Base-by-base conservation (phyloP, 345 rosid species). In the Citrus australasica region DNA sequence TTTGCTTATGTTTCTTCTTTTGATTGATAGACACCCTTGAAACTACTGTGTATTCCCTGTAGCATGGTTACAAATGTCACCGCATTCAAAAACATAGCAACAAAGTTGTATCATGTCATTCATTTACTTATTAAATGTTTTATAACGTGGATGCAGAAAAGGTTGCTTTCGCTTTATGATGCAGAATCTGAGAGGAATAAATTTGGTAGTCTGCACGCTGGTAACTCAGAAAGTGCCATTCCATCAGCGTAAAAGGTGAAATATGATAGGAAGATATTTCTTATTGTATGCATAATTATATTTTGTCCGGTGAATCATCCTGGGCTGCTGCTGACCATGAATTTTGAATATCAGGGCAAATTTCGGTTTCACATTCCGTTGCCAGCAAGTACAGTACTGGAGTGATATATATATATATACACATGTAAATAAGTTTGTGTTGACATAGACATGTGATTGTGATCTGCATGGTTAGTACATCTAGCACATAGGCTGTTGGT, bases 151-250 rank as follows among this genome's bases (percentile, higher is more conserved):
- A 66, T 79, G 64, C 90, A 89, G 89, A 88, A 84, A 79, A 81
- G 51, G 81, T 40, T 88, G 81, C 85, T 87, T 32, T 78, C 87
- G 0, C 81, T 84, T 0, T 78, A 86, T 71, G 79, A 85, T 14
- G 71, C 53, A 0, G 80, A 79, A 14, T 53, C 78, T 4, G 81
- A 71, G 82, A 69, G 51, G 61, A 72, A 69, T 42, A 86, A 79
- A 77, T 58, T 73, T 4, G 80, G 79, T 10, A 55, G 61, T 33
- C n/a, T 79, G 9, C 48, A n/a, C 28, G 46, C 80, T 40, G 79
- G 19, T 38, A 87, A 83, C 25, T 65, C 85, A 42, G 83, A 72
- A 14, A 70, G 75, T 2, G 80, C 77, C 66, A 56, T 77, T 70
- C 58, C 85, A 40, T 80, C 91, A 32, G 79, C 80, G 60, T 84